phyloP scores from a whole-genome alignment of 345 rosid genomes.

The Lagerstroemia speciosa region DNA sequence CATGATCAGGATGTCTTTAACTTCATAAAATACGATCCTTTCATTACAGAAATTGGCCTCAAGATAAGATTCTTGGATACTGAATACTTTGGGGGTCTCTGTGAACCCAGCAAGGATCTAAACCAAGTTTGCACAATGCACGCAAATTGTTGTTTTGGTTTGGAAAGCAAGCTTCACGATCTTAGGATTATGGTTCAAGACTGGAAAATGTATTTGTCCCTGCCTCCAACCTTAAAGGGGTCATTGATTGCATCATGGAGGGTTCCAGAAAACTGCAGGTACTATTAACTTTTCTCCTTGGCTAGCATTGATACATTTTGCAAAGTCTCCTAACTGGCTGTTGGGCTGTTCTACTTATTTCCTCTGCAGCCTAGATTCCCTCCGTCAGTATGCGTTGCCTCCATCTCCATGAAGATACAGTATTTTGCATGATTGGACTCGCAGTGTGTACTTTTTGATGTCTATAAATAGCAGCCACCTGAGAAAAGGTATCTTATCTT shows the following conservation, averaged over 20 bases:
- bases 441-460: neutral
- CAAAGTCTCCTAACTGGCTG: slow-evolving; percentile 1
- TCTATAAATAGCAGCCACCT: neutral
- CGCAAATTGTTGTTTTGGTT: slow-evolving; percentile 73
- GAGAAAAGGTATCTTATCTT: slow-evolving; percentile 4
- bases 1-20: slow-evolving; percentile 84
- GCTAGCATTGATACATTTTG: neutral
- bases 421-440: neutral
- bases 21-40: slow-evolving; percentile 45
- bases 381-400: slow-evolving; percentile 19
- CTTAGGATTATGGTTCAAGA: slow-evolving; percentile 71
- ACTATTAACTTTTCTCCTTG: neutral
- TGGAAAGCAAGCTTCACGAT: slow-evolving; percentile 73
- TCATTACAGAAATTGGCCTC: slow-evolving; percentile 35
- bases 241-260: slow-evolving; percentile 43
- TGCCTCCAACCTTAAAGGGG: slow-evolving; percentile 43
- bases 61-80: slow-evolving; percentile 71
- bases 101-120: slow-evolving; percentile 75
- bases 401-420: neutral
- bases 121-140: slow-evolving; percentile 80
- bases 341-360: neutral
- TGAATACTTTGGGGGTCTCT: slow-evolving; percentile 69
- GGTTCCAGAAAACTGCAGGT: slow-evolving; percentile 88
- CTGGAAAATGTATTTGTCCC: slow-evolving; percentile 52
- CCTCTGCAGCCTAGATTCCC: slow-evolving; percentile 39